Conservation (phyloP, 2,329 filamentous ascomycete species). For the Seiridium unicorne region DNA sequence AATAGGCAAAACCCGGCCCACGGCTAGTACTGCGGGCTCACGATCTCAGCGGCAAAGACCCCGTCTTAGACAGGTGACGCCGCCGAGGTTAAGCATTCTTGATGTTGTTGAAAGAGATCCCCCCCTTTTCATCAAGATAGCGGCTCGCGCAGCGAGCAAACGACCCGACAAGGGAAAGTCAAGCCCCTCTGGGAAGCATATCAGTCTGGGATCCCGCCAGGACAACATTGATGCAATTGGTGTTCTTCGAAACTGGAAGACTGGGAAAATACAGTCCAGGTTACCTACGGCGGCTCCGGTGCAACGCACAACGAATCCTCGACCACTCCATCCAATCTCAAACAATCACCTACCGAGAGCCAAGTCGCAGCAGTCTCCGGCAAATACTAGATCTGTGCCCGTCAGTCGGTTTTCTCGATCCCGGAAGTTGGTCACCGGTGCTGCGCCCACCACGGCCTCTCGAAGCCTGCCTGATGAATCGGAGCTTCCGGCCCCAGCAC, state of each 20-base stretch:
- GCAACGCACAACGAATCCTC: conserved; percentile 11
- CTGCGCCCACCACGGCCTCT: not conserved
- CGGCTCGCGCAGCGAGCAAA: conserved; percentile 54
- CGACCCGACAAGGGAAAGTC: conserved; percentile 50
- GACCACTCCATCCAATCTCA: conserved; percentile 22
- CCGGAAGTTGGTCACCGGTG: conserved; percentile 14
- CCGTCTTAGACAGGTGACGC: conserved; percentile 12
- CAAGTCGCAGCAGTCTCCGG: conserved; percentile 6
- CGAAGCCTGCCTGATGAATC: not conserved
- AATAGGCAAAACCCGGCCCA: not conserved
- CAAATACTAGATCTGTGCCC: conserved; percentile 7
- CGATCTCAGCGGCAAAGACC: conserved; percentile 11
- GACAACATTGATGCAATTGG: conserved; percentile 58
- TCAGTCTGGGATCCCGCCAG: conserved; percentile 57
- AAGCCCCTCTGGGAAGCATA: conserved; percentile 54
- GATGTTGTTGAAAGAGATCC: conserved; percentile 54
- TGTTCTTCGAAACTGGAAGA: conserved; percentile 54
- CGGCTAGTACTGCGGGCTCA: not conserved
- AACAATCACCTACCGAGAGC: conserved; percentile 10
- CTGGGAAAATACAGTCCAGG: conserved; percentile 48
- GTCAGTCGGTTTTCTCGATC: conserved; percentile 24
- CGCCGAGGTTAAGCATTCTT: conserved; percentile 58
- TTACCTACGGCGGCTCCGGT: conserved; percentile 28
- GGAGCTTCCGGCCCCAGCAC: not conserved
- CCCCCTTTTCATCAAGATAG: conserved; percentile 59